A percentile compares a stretch with the other conserved stretches of the same genome.
Evolutionary conservation across 2,329 filamentous ascomycete genomes (phyloP).

Genomic region (Claviceps sorghi): DNA sequence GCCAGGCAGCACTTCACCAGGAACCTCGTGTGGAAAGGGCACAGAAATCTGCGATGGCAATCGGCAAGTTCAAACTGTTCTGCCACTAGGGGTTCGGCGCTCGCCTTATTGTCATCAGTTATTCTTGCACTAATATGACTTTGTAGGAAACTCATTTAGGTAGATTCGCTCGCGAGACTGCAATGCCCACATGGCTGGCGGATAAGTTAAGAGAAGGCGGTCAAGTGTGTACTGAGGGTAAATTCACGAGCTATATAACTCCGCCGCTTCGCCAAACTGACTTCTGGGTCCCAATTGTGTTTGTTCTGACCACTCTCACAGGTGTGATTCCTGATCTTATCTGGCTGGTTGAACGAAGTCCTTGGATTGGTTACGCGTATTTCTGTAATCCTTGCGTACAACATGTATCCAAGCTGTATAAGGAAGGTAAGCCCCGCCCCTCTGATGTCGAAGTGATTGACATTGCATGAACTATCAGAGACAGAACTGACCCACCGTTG

Average conservation of each 20-base stretch:
- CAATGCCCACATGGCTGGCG: conserved; percentile 6
- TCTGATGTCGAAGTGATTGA: background rate
- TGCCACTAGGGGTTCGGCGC: background rate
- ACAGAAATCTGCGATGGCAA: background rate
- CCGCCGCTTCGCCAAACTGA: background rate
- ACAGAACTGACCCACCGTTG: background rate
- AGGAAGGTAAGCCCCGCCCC: conserved; percentile 41
- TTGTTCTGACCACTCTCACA: conserved; percentile 8
- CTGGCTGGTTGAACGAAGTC: conserved; percentile 49
- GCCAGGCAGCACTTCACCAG: background rate
- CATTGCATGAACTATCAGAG: background rate
- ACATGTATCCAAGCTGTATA: conserved; percentile 70
- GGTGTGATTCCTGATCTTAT: conserved; percentile 48
- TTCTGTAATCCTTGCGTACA: conserved; percentile 62
- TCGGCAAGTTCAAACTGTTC: background rate
- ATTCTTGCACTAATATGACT: background rate
- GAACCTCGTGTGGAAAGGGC: background rate
- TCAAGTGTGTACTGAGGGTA: conserved; percentile 6
- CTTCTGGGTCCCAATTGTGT: background rate
- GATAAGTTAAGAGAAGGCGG: conserved; percentile 2
- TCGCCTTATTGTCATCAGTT: background rate
- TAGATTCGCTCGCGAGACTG: conserved; percentile 4
- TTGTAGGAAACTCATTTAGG: conserved; percentile 6
- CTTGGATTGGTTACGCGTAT: conserved; percentile 52
- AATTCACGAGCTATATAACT: background rate